phyloP scores from a whole-genome alignment of 2,329 filamentous ascomycete genomes.

The Beauveria brongniartii region DNA sequence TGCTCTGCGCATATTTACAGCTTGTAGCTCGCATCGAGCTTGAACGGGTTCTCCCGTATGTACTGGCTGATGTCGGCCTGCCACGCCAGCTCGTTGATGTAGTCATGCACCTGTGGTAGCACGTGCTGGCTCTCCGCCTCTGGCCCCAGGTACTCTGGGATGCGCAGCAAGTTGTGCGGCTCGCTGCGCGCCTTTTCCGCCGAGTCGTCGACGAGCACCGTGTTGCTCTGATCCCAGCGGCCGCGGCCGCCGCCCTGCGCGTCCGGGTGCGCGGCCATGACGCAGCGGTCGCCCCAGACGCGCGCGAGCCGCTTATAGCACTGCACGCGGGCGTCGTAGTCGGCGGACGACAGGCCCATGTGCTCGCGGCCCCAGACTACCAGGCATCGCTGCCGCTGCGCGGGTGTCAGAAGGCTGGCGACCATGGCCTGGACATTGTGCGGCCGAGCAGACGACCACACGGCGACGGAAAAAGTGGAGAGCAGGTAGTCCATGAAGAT shows the following conservation, averaged over 20 bases:
- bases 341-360: slow-evolving; percentile 54
- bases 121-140: slow-evolving; percentile 33
- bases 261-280: slow-evolving; percentile 38
- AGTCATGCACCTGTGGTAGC: slow-evolving; percentile 53
- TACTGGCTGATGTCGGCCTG: slow-evolving; percentile 56
- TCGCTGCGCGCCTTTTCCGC: slow-evolving; percentile 71
- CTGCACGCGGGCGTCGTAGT: slow-evolving; percentile 67
- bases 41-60: slow-evolving; percentile 45
- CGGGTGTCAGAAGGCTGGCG: slow-evolving; percentile 48
- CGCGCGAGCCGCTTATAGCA: slow-evolving; percentile 79
- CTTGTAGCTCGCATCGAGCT: slow-evolving; percentile 23
- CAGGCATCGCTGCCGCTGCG: slow-evolving; percentile 48
- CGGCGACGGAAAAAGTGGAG: slow-evolving; percentile 66
- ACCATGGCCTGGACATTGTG: slow-evolving; percentile 66
- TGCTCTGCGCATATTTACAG: not conserved
- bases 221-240: slow-evolving; percentile 75
- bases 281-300: slow-evolving; percentile 54
- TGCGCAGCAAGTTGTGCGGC: slow-evolving; percentile 71
- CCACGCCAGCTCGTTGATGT: slow-evolving; percentile 45
- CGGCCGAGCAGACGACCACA: slow-evolving; percentile 82
- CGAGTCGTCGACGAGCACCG: slow-evolving; percentile 83
- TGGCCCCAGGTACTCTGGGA: slow-evolving; percentile 65
- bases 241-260: slow-evolving; percentile 23
- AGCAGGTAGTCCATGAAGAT: slow-evolving; percentile 69
- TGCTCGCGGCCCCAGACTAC: slow-evolving; percentile 72